Conservation (phyloP, 83 land plant genomes). For the Picea abies region DNA sequence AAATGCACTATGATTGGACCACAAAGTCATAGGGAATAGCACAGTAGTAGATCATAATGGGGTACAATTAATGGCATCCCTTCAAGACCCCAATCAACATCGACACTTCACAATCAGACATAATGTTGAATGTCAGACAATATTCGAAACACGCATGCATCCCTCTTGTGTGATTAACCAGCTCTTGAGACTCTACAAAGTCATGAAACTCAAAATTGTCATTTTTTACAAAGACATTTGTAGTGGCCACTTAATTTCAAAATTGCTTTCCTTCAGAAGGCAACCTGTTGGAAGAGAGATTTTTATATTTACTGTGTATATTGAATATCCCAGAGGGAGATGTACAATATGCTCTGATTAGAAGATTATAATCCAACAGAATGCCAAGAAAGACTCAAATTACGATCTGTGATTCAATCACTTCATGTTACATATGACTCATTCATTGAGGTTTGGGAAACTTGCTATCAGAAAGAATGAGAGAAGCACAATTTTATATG, state of each 20-base stretch:
- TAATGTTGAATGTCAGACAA: too few species aligned
- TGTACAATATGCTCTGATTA: constrained; percentile 7
- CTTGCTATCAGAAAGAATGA: constrained; percentile 10
- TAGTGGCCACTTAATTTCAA: neutral
- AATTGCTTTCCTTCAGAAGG: constrained; percentile 2
- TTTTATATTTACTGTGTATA: neutral
- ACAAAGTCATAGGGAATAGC: too few species aligned
- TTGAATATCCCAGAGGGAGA: neutral
- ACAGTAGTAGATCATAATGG: too few species aligned
- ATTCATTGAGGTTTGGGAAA: constrained; percentile 9
- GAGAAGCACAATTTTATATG: constrained; percentile 10
- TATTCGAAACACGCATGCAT: too few species aligned
- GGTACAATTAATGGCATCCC: too few species aligned
- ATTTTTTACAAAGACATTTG: too few species aligned
- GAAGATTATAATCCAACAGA: neutral
- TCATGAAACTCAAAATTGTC: too few species aligned
- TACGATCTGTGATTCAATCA: neutral
- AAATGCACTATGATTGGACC: too few species aligned
- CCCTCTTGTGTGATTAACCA: too few species aligned
- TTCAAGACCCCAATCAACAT: too few species aligned
- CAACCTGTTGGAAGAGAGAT: neutral
- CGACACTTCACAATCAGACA: too few species aligned
- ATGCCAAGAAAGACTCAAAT: neutral
- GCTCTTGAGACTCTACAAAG: too few species aligned
- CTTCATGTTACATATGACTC: constrained; percentile 1